phyloP scores from a whole-genome alignment of 768 basidiomycete species.

The Termitomyces sp. region DNA sequence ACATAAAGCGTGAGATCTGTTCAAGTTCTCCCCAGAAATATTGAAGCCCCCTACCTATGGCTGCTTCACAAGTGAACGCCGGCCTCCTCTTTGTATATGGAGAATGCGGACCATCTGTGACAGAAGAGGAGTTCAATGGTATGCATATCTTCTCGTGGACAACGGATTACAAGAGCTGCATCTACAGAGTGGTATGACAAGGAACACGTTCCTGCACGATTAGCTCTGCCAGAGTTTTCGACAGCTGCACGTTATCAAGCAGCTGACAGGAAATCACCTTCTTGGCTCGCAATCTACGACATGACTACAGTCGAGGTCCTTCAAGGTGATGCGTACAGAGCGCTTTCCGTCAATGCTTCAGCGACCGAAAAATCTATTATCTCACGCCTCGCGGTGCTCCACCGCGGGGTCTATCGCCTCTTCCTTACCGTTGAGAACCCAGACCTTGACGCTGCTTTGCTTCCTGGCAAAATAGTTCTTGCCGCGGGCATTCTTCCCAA shows the following conservation, averaged over 20 bases:
- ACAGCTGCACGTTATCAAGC: conserved; percentile 26
- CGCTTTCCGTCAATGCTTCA: conserved; percentile 19
- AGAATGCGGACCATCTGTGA: conserved; percentile 22
- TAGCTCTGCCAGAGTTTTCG: conserved; percentile 23
- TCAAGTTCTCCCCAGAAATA: not conserved
- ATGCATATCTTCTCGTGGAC: not conserved
- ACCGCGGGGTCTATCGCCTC: conserved; percentile 23
- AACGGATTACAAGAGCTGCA: not conserved
- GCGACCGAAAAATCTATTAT: conserved; percentile 22
- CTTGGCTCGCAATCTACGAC: conserved; percentile 29
- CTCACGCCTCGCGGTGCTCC: conserved; percentile 17
- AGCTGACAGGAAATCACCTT: conserved; percentile 20
- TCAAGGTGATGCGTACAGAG: conserved; percentile 20
- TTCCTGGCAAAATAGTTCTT: conserved; percentile 16
- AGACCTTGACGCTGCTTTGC: not conserved
- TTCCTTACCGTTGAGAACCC: conserved; percentile 14
- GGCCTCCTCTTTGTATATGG: conserved; percentile 28
- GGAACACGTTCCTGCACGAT: conserved; percentile 27
- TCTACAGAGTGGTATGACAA: conserved; percentile 29
- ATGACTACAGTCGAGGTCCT: conserved; percentile 17
- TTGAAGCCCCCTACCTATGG: not conserved
- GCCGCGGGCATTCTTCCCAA: conserved; percentile 10
- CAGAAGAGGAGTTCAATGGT: conserved; percentile 27
- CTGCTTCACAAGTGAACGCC: conserved; percentile 2
- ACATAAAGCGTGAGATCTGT: not conserved